A percentile compares a stretch with the other conserved stretches of the same genome.
Conservation (phyloP, 2,329 filamentous ascomycete genomes). For the Chrysoporthe austroafricana region DNA sequence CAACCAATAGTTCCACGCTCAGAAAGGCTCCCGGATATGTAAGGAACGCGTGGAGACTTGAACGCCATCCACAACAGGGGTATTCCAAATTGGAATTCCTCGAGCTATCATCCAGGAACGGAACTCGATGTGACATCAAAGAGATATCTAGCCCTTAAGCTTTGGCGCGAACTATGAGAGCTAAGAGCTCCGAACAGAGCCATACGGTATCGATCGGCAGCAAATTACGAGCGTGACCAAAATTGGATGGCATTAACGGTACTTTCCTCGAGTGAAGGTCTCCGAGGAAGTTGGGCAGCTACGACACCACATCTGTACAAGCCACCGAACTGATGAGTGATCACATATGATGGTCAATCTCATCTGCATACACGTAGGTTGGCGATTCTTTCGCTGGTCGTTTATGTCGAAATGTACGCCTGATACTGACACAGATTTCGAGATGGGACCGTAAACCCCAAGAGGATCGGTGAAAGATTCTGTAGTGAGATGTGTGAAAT, state of each 20-base stretch:
- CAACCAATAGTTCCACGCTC: too few species aligned
- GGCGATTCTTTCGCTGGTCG: too few species aligned
- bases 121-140: not conserved
- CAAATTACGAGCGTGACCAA: not conserved
- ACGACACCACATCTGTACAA: too few species aligned
- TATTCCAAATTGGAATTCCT: not conserved
- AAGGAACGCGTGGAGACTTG: not conserved
- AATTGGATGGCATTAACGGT: not conserved
- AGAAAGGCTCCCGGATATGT: too few species aligned
- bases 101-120: not conserved
- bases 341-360: too few species aligned
- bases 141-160: not conserved
- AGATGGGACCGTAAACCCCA: too few species aligned
- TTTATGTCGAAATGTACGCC: too few species aligned
- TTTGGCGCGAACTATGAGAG: not conserved
- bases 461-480: not conserved
- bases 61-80: not conserved
- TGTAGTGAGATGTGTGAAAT: not conserved
- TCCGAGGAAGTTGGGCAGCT: not conserved
- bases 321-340: too few species aligned
- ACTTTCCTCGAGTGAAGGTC: not conserved
- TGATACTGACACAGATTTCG: too few species aligned
- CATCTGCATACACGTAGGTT: too few species aligned
- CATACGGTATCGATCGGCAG: not conserved
- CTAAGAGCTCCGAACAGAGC: not conserved